Percentiles rank a stretch among this genome's conserved stretches.
Conservation (phyloP, 106 monocot species). For the Xerophyta viscosa region DNA sequence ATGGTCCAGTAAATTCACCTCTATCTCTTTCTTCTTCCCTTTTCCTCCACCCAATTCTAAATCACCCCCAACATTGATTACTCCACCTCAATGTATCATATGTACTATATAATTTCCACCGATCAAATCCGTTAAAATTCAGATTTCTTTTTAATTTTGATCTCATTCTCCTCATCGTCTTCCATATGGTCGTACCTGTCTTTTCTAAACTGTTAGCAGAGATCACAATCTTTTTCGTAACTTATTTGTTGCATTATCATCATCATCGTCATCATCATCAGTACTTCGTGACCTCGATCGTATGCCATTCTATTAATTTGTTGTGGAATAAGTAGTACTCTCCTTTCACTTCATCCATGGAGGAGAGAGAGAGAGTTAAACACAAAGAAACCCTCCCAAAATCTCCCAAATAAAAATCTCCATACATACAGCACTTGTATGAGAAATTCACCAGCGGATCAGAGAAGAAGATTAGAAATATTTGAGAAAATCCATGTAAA, state of each 20-base stretch:
- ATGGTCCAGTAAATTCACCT: constrained; percentile 28
- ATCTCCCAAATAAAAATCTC: no score
- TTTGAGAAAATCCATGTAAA: no score
- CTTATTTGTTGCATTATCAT: no score
- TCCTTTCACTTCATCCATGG: neutral
- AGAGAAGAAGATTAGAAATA: no score
- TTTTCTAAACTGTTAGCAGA: no score
- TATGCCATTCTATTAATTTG: constrained; percentile 39
- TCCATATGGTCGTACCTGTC: neutral
- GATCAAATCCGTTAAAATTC: constrained; percentile 1
- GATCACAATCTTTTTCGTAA: no score
- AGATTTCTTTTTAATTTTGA: neutral
- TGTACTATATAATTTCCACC: constrained; percentile 9
- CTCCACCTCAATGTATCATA: constrained; percentile 16
- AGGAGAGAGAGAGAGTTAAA: no score
- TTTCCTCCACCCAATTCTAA: neutral
- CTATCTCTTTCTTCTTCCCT: neutral
- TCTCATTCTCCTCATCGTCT: neutral
- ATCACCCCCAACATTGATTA: neutral
- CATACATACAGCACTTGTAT: no score
- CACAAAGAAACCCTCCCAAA: no score
- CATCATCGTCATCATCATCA: neutral
- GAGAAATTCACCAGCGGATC: no score
- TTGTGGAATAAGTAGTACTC: constrained; percentile 36
- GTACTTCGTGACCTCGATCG: neutral